Base-by-base conservation (phyloP, 805 yeast species). In the Pichia gijzeniarum region DNA sequence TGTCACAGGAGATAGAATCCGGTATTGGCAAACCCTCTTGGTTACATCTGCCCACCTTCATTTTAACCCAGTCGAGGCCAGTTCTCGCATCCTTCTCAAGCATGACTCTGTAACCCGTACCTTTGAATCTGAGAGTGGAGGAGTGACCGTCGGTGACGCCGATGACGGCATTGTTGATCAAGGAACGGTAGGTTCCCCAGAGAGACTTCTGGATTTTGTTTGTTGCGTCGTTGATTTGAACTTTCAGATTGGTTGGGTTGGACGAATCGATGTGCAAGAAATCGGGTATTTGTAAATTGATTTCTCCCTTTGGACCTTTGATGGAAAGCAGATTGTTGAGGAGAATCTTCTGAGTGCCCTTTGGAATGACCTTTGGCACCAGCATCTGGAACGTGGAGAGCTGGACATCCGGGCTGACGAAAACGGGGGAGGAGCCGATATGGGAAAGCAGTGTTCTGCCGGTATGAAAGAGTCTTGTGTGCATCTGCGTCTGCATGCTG, bases 111-210 rank as follows among this genome's bases (percentile, higher is more conserved):
- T 85, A 93, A 63, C 99, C 99, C 12, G 98, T 91, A 53, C 99
- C 99, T 16, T 88, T 95, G 54, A 93, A 82, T 65, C 80, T 85
- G 52, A 93, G 73, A 45, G 90, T 84, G 21, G 93, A 79, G 50
- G 88, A 66, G 62, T 93, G 98, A 13, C 98, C 98, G 56, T 90
- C 98, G 35, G 88, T 80, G 34, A 89, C 95, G 43, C 99, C 99
- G 32, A 77, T 70, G 25, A 91, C 73, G 54, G 84, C 77, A 67
- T 91, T 91, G 57, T 80, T 78, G 40, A 93, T 62, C 48, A 82
- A 71, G 0, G 95, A 74, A 61, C 99, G 77, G 43, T 83, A 74
- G 6, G 98, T 93, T 16, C 99, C 99, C 98, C 98, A 93, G 77
- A 93, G 79, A 17, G 95, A 71, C 53, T 83, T 78, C 68, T 93